Evolutionary conservation across 2,329 filamentous ascomycete species (phyloP).

Genomic region (Talaromyces atroroseus): DNA sequence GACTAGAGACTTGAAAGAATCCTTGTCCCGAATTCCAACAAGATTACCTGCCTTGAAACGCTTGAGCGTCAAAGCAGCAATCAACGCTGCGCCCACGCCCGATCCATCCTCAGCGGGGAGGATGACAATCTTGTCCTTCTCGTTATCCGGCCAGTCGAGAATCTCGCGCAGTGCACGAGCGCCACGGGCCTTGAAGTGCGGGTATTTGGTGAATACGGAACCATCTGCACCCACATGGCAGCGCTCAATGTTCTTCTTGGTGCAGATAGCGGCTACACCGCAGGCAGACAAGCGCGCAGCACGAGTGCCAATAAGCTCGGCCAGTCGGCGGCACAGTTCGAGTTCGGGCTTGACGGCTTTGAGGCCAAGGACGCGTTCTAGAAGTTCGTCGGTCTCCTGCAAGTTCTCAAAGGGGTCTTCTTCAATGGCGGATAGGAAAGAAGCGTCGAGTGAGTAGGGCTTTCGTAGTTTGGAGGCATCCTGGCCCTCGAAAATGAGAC

Average conservation of each 20-base stretch:
- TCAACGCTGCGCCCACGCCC: slow-evolving; percentile 93
- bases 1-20: slow-evolving; percentile 26
- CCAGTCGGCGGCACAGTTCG: slow-evolving; percentile 79
- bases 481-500: slow-evolving; percentile 75
- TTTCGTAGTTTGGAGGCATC: slow-evolving; percentile 75
- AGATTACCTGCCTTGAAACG: slow-evolving; percentile 55
- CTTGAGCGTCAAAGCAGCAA: slow-evolving; percentile 68
- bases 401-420: slow-evolving; percentile 96
- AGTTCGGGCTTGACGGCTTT: slow-evolving; percentile 69
- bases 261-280: slow-evolving; percentile 92
- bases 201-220: slow-evolving; percentile 98
- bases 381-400: slow-evolving; percentile 77
- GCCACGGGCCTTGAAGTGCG: slow-evolving; percentile 90
- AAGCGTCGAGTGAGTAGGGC: slow-evolving; percentile 84
- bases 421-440: slow-evolving; percentile 88
- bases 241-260: slow-evolving; percentile 82
- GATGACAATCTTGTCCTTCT: slow-evolving; percentile 82
- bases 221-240: slow-evolving; percentile 97
- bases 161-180: slow-evolving; percentile 89
- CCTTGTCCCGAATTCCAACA: slow-evolving; percentile 51
- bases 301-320: slow-evolving; percentile 91
- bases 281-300: slow-evolving; percentile 89
- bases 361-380: slow-evolving; percentile 70
- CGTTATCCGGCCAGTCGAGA: slow-evolving; percentile 82
- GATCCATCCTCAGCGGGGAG: slow-evolving; percentile 89